Evolutionary conservation across 1,139 yeast genomes (phyloP).

Genomic region (Lodderomyces theae): DNA sequence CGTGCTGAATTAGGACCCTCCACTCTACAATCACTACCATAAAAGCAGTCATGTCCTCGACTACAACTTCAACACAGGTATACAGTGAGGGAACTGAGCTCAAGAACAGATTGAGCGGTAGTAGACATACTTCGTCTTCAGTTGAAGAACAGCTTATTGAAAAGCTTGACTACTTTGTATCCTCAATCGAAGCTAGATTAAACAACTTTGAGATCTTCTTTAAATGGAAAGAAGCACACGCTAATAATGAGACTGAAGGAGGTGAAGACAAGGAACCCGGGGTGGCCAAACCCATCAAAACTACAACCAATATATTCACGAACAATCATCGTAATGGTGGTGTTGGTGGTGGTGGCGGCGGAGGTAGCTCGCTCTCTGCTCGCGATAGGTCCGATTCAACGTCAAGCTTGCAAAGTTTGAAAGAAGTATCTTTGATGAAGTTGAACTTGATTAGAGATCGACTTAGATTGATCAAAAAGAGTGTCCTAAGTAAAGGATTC

Average conservation of each 20-base stretch:
- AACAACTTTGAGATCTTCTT: constrained; percentile 54
- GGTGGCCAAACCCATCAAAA: neutral
- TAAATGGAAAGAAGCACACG: constrained; percentile 19
- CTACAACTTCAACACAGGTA: neutral
- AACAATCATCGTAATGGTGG: too few species aligned
- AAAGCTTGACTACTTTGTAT: constrained; percentile 49
- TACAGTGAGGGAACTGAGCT: neutral
- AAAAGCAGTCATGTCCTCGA: neutral
- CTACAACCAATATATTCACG: neutral
- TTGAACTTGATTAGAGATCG: constrained; percentile 43
- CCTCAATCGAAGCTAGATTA: constrained; percentile 52
- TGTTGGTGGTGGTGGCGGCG: neutral
- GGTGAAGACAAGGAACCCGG: too few species aligned
- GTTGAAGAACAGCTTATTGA: constrained; percentile 52
- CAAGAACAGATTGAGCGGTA: neutral
- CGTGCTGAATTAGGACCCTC: too few species aligned
- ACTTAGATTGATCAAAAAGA: constrained; percentile 39
- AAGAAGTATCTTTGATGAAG: constrained; percentile 32
- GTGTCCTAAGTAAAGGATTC: constrained; percentile 41
- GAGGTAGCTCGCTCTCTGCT: neutral
- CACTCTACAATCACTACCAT: neutral
- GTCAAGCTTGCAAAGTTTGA: constrained; percentile 31
- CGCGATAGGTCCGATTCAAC: constrained; percentile 23
- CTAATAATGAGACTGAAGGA: constrained; percentile 6
- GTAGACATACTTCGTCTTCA: neutral